These are phyloP conservation scores for Rosa persica DNA, from an alignment of 306 rosid species.

Conservation along the genomic window DNA sequence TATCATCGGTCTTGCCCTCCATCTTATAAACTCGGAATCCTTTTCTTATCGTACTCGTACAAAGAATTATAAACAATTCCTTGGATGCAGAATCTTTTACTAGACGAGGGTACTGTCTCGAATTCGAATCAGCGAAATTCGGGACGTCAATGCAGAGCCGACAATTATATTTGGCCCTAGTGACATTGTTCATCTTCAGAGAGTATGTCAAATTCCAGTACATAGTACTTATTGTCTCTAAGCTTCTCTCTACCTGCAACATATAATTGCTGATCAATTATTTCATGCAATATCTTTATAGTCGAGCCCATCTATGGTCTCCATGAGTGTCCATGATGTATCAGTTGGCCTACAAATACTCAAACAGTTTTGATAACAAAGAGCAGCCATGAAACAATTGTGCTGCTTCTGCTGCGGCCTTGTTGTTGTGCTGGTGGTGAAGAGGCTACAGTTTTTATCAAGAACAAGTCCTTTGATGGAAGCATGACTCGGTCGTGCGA, in stretches of 20 bases:
- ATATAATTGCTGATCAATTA: neutral
- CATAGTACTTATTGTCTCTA: neutral
- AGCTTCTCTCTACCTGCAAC: neutral
- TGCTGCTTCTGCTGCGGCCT: neutral
- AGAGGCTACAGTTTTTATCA: neutral
- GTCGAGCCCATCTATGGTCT: neutral
- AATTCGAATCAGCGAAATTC: too few species aligned
- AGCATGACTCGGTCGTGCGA: neutral
- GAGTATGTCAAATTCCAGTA: neutral
- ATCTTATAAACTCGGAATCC: neutral
- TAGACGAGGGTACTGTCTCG: neutral
- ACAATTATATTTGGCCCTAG: neutral
- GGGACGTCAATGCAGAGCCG: neutral
- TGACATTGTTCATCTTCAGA: neutral
- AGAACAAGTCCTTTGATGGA: neutral
- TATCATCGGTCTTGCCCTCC: neutral
- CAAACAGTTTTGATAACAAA: neutral
- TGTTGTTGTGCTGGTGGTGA: neutral
- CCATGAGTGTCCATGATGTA: neutral
- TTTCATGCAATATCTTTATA: neutral
- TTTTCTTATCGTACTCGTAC: neutral
- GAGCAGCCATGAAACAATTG: neutral
- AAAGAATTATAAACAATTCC: neutral
- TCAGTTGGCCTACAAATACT: neutral
- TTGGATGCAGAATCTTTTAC: neutral